Evolutionary conservation across 306 rosid species (phyloP).

Genomic region (Cicer arietinum): DNA sequence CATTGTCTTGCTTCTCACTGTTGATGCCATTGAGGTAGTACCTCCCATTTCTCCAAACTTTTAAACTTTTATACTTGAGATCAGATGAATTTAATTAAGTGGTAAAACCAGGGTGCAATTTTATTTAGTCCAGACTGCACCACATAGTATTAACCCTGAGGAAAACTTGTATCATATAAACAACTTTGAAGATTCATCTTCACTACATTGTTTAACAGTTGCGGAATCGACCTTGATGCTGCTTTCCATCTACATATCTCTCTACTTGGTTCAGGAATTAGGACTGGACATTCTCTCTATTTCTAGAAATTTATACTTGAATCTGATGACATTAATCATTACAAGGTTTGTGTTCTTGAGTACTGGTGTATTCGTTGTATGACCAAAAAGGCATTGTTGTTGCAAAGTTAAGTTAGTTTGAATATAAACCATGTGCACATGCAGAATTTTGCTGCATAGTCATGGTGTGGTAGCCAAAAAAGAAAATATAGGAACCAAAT

Average conservation of each 20-base stretch:
- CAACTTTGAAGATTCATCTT: conserved; percentile 29
- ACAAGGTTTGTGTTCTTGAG: background rate
- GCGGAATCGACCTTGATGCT: background rate
- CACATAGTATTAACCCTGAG: background rate
- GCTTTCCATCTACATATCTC: conserved; percentile 7
- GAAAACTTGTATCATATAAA: conserved; percentile 7
- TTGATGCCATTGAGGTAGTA: conserved; percentile 84
- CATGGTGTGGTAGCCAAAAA: background rate
- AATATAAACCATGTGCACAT: background rate
- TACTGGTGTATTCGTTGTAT: background rate
- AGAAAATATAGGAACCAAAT: background rate
- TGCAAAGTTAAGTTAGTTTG: background rate
- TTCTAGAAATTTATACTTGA: background rate
- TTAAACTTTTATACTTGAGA: conserved; percentile 10
- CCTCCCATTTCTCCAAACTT: conserved; percentile 11
- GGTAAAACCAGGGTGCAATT: background rate
- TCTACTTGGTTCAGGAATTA: conserved; percentile 23
- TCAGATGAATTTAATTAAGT: conserved; percentile 7
- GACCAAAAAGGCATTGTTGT: background rate
- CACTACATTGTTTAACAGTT: conserved; percentile 17
- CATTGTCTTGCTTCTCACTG: conserved; percentile 88
- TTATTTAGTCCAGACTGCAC: background rate
- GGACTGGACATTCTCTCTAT: background rate
- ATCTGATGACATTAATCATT: background rate
- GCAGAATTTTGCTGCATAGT: background rate